A percentile compares a stretch with the other conserved stretches of the same genome.
Conservation (phyloP, 139 green algal species). For the Ulvella scutata region DNA sequence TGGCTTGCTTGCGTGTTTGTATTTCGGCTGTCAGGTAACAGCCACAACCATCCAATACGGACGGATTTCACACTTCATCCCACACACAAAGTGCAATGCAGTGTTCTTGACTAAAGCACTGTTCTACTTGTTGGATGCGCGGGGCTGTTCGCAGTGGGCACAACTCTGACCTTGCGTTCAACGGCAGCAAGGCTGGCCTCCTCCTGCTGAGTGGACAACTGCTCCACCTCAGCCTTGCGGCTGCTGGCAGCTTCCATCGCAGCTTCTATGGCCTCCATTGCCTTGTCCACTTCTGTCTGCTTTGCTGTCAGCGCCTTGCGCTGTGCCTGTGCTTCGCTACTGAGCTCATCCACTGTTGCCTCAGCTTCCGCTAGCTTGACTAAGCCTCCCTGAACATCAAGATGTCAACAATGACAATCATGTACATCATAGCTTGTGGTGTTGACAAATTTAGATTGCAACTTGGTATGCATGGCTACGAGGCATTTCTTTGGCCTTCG, state of each 20-base stretch:
- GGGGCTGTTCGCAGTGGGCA: neutral
- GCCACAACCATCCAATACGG: neutral
- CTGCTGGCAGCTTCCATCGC: constrained; percentile 19
- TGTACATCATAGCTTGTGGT: neutral
- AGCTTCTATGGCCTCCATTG: constrained; percentile 37
- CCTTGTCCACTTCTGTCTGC: constrained; percentile 43
- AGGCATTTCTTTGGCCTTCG: too few relatives aligned
- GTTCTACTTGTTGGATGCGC: neutral
- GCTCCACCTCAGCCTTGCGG: neutral
- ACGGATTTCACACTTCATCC: too few relatives aligned
- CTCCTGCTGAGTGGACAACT: neutral
- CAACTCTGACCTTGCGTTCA: neutral
- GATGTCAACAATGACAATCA: neutral
- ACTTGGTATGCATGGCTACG: neutral
- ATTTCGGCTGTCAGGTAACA: neutral
- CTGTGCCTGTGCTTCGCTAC: constrained; percentile 36
- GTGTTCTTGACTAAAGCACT: neutral
- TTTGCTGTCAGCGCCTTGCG: constrained; percentile 41
- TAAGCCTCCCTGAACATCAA: constrained; percentile 32
- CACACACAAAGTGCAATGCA: too few relatives aligned
- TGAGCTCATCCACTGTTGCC: constrained; percentile 42
- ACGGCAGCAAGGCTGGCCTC: neutral
- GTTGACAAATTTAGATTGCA: neutral
- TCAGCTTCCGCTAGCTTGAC: constrained; percentile 55
- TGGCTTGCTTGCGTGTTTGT: too few relatives aligned